Evolutionary conservation across 176 grass and related monocot genomes (phyloP).

Genomic region (Triticum turgidum): DNA sequence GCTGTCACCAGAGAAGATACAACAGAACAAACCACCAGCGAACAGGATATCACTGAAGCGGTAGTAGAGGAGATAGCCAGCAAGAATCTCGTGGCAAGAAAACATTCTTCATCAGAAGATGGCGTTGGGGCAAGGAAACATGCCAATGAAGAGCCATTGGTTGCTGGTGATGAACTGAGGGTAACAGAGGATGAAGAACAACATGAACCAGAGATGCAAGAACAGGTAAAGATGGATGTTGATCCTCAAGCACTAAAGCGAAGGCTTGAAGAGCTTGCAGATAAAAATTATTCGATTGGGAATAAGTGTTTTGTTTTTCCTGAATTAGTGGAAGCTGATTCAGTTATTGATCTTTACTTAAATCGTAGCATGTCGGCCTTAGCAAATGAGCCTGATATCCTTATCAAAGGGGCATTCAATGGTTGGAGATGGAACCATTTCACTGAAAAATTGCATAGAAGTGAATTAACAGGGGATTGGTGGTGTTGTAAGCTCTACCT

Average conservation of each 20-base stretch:
- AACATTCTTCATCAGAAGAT: constrained; percentile 27
- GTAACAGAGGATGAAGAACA: constrained; percentile 8
- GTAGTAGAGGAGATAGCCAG: not conserved
- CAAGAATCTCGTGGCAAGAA: not conserved
- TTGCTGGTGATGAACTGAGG: constrained; percentile 26
- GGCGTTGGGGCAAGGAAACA: not conserved
- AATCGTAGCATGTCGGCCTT: constrained; percentile 71
- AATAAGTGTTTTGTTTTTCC: constrained; percentile 75
- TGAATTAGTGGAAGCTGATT: constrained; percentile 50
- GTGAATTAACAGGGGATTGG: constrained; percentile 81
- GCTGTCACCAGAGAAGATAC: not conserved
- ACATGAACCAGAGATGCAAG: constrained; percentile 15
- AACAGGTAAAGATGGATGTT: constrained; percentile 2
- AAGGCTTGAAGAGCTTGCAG: constrained; percentile 60
- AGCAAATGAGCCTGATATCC: constrained; percentile 45
- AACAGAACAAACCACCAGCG: not conserved
- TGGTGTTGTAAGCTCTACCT: constrained; percentile 88
- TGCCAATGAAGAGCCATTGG: not conserved
- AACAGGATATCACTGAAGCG: not conserved
- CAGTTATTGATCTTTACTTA: constrained; percentile 62
- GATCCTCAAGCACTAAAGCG: constrained; percentile 46
- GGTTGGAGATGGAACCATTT: constrained; percentile 91
- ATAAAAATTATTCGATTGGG: constrained; percentile 52
- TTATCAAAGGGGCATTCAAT: constrained; percentile 91
- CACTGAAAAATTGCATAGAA: constrained; percentile 65